Base-by-base conservation (phyloP, 2,329 filamentous ascomycete species). In the Seiridium unicorne region DNA sequence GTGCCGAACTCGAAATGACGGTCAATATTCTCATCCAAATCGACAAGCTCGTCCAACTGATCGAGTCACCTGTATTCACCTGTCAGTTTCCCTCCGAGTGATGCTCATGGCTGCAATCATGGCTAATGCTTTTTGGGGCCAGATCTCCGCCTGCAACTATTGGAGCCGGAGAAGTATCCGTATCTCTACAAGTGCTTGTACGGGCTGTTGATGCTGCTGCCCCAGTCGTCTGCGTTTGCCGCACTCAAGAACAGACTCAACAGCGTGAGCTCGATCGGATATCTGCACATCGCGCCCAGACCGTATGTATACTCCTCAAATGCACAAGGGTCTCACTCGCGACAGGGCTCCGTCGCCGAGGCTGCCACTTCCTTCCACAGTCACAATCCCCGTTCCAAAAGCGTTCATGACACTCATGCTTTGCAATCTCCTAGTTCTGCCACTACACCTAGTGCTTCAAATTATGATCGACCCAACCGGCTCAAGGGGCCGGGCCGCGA, bases 11-110 rank as follows among this genome's bases (percentile, higher is more conserved):
- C 54, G 95, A 99, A 74, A 98, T 99, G 92, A 98, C 94, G 0
- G 95, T 99, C 67, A 97, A 97, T 68, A 96, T 97, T 76, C 85
- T 99, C 59, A 99, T 99, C 48, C 96, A 99, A 73, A 97, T 99
- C 67, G 95, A 99, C 76, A 99, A 99, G 74, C 84, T 99, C 13
- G 95, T 99, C 10, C 95, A 99, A 74, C 83, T 99, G 13, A 87
- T 99, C 44, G 95, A 99, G 74, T 98, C 93, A 0, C 95, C 95
- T 0, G 95, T 99, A 1, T 99, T 99, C 71, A 99, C 95, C 51
- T 99, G 92, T 96, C 76, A 77, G 88, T 74, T 11, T 10, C 26
- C 36, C 38, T 1, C 5, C 5, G 35, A 6, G 9, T 31, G 40
- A 34, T 40, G n/a, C 8, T 10, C 7, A 10, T 13, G 10, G 5